These are phyloP conservation scores for Pyronema omphalodes DNA, from an alignment of 495 filamentous ascomycete genomes.

Conservation along the genomic window DNA sequence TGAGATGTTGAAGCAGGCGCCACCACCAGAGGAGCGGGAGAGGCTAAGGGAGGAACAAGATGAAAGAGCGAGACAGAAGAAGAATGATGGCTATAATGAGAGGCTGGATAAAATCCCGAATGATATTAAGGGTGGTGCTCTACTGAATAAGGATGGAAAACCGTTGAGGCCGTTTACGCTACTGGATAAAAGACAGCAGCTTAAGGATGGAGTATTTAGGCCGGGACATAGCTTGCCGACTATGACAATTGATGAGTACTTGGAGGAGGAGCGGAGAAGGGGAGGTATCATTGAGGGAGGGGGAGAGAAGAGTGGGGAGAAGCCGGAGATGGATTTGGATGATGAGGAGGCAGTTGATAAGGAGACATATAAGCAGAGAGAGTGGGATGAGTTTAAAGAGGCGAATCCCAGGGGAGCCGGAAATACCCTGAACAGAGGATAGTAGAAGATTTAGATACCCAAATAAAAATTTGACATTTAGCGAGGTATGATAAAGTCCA, in stretches of 20 bases:
- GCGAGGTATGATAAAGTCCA: no score
- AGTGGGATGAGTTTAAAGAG: conserved; percentile 90
- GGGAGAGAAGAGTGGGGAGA: conserved; percentile 49
- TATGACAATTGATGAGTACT: conserved; percentile 94
- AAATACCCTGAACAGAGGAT: conserved; percentile 74
- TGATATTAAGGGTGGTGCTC: conserved; percentile 42
- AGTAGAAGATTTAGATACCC: conserved; percentile 3
- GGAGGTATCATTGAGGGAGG: conserved; percentile 90
- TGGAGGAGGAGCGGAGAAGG: conserved; percentile 71
- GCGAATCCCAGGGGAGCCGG: conserved; percentile 73
- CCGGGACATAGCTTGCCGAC: conserved; percentile 86
- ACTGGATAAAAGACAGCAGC: conserved; percentile 52
- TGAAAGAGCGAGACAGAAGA: conserved; percentile 11
- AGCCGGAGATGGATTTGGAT: conserved; percentile 69
- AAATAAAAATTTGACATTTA: no score
- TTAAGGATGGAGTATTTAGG: conserved; percentile 71
- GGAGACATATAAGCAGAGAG: conserved; percentile 82
- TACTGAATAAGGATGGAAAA: conserved; percentile 65
- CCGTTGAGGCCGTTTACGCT: conserved; percentile 85
- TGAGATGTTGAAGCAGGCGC: conserved; percentile 59
- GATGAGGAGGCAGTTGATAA: conserved; percentile 64
- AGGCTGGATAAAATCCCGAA: conserved; percentile 44
- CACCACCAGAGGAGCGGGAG: conserved; percentile 29
- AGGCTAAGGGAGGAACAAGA: conserved; percentile 10
- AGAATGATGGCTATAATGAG: conserved; percentile 50